Evolutionary conservation across 768 basidiomycete genomes (phyloP), one percentile per base, ranked within the genome.

Genomic region (Rhizopogon salebrosus): DNA sequence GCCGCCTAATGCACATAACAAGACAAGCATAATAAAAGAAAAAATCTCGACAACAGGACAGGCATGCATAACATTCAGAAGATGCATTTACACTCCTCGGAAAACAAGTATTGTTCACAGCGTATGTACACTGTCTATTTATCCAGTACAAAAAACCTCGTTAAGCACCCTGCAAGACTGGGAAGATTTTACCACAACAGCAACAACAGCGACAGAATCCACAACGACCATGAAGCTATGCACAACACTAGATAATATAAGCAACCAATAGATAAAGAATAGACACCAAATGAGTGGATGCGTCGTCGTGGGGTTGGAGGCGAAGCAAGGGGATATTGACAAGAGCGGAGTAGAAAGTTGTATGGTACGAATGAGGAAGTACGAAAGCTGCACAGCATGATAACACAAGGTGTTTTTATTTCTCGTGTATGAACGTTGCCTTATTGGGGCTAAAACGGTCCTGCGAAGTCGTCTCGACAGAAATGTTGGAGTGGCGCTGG

Each of bases 381-480:
- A 27, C 4, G 27, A 29, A 6, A 29, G 7, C 5, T 14, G 18
- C 4, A 45, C 4, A 45, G 16, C 18, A 31, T 27, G 2, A 43
- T 11, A 29, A 29, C n/a, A 18, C 11, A 14, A n/a, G n/a, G n/a
- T n/a, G n/a, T n/a, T 31, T 29, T 58, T 42, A 67, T 52, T 69
- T 67, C 48, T 67, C 66, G 46, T 64, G 54, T 0, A 42, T 52
- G 48, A 69, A 68, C 36, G 56, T 66, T 35, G 59, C 63, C 36
- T 57, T 59, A 35, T 60, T 62, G 5, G 60, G 62, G 27, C 64
- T 65, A 41, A 58, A 55, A 7, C 34, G 42, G 37, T 54, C 65
- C 35, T 58, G 64, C 13, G 66, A 67, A 23, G 62, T 62, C 1
- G 70, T 68, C 36, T 68, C 71, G 36, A 70, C 57, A 1, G 70